Evolutionary conservation across 192 early-diverging fungal genomes (phyloP).

Genomic region (Backusella mclennaniae): DNA sequence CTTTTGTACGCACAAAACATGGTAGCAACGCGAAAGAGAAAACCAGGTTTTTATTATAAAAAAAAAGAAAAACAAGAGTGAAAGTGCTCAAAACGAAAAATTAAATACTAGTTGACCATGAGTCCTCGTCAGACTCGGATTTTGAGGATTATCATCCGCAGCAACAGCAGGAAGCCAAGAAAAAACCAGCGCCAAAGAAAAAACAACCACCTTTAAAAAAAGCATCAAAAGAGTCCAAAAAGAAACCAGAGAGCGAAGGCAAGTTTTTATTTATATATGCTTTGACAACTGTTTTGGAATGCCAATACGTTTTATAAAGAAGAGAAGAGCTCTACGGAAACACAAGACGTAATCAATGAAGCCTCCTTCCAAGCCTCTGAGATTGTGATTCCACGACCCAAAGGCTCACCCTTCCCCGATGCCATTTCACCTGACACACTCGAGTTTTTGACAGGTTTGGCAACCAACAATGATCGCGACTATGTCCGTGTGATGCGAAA

Average conservation of each 20-base stretch:
- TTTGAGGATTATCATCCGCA: background rate
- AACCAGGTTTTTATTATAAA: background rate
- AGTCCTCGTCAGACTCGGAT: background rate
- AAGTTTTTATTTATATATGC: background rate
- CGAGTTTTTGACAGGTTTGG: conserved; percentile 45
- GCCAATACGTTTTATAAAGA: background rate
- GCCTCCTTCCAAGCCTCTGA: background rate
- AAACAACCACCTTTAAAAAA: background rate
- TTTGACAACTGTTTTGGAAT: background rate
- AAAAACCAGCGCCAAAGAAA: conserved; percentile 2
- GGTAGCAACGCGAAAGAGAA: background rate
- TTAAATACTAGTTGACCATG: background rate
- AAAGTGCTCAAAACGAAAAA: background rate
- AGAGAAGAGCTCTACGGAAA: background rate
- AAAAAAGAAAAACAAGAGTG: background rate
- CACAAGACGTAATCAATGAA: background rate
- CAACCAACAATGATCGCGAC: conserved; percentile 50
- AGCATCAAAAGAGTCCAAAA: background rate
- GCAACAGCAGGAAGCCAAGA: background rate
- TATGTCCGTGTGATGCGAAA: conserved; percentile 41
- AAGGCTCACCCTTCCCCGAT: conserved; percentile 40
- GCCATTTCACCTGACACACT: conserved; percentile 49
- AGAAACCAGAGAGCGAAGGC: background rate
- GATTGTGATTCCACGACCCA: conserved; percentile 22
- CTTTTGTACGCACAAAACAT: background rate